phyloP scores from a whole-genome alignment of 2,329 filamentous ascomycete species.

The Verticillium tricorpus region DNA sequence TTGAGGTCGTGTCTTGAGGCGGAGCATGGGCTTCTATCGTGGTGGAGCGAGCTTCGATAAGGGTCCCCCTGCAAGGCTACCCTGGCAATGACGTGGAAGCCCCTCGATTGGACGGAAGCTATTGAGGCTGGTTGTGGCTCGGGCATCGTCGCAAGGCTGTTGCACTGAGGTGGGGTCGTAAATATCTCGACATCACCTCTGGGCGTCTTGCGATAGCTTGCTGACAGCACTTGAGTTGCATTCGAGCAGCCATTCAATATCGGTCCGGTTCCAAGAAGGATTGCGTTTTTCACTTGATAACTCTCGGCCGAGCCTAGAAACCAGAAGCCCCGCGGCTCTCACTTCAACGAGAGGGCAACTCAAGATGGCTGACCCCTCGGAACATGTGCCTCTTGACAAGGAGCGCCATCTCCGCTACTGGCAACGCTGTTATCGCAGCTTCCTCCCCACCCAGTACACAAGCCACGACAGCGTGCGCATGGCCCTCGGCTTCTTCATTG shows the following conservation, averaged over 20 bases:
- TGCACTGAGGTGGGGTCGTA: background rate
- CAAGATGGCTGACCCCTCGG: slow-evolving; percentile 17
- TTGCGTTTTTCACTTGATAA: too few species aligned
- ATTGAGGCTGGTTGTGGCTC: background rate
- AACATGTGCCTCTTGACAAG: slow-evolving; percentile 41
- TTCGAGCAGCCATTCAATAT: too few species aligned
- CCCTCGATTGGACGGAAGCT: background rate
- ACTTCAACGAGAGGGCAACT: background rate
- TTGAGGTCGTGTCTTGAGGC: background rate
- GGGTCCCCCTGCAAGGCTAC: background rate
- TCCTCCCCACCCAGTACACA: slow-evolving; percentile 79
- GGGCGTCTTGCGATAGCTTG: too few species aligned
- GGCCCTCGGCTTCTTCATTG: slow-evolving; percentile 82
- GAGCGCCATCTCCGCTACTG: slow-evolving; percentile 84
- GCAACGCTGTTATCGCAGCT: slow-evolving; percentile 77
- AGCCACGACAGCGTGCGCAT: slow-evolving; percentile 87
- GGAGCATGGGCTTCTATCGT: background rate
- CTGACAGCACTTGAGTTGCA: background rate
- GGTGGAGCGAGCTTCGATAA: background rate
- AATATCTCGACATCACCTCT: background rate
- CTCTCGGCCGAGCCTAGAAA: background rate
- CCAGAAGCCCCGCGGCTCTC: background rate
- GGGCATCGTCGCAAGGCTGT: background rate
- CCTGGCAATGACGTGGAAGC: background rate
- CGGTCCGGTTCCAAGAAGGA: too few species aligned